Evolutionary conservation across 345 rosid species (phyloP).

Genomic region (Tarenaya hassleriana): DNA sequence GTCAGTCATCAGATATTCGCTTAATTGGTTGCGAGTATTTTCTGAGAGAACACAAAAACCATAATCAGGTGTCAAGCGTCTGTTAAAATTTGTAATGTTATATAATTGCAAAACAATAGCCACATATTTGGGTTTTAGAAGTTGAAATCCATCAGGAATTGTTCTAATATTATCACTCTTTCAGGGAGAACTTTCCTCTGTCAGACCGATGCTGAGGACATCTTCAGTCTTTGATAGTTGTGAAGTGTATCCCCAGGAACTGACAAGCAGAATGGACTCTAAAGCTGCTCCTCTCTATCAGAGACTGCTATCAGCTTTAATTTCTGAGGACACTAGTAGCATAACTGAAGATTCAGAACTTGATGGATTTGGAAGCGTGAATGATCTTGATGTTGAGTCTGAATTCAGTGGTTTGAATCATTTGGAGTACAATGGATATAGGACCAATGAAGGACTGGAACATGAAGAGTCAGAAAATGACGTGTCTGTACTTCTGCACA

Average conservation of each 20-base stretch:
- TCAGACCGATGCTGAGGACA: constrained; percentile 21
- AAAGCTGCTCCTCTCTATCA: constrained; percentile 54
- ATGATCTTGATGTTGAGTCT: constrained; percentile 47
- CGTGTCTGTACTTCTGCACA: constrained; percentile 28
- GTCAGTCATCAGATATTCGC: background rate
- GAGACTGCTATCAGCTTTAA: constrained; percentile 77
- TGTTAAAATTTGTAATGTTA: constrained; percentile 5
- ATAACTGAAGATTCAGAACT: constrained; percentile 37
- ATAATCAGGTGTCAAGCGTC: constrained; percentile 16
- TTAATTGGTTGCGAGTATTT: constrained; percentile 8
- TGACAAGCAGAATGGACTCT: constrained; percentile 33
- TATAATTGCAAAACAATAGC: no score
- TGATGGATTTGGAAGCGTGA: constrained; percentile 48
- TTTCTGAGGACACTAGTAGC: constrained; percentile 59
- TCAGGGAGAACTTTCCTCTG: constrained; percentile 28
- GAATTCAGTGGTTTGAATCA: constrained; percentile 53
- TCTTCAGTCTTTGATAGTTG: constrained; percentile 22
- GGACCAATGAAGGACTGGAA: constrained; percentile 39
- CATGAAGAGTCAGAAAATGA: constrained; percentile 50
- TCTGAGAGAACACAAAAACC: background rate
- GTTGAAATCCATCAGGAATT: background rate
- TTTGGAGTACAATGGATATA: constrained; percentile 49
- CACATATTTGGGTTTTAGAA: background rate
- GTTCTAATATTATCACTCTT: constrained; percentile 14
- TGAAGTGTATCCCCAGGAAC: constrained; percentile 34